Percentiles rank a stretch among this genome's conserved stretches.
Conservation (phyloP, 2,329 filamentous ascomycete genomes). For the Atkinsonella hypoxylon region DNA sequence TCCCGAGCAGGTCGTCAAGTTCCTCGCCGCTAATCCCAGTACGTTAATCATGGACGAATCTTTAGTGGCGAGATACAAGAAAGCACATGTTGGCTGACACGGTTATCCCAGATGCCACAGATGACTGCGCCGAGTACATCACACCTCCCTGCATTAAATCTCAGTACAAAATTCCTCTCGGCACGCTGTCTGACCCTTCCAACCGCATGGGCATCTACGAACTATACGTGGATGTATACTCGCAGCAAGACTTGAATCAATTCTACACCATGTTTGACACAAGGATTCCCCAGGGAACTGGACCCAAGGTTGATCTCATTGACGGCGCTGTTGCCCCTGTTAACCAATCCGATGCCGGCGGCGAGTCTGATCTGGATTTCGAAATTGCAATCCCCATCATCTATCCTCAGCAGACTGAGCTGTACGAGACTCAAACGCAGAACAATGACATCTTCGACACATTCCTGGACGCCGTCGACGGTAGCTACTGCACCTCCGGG, state of each 20-base stretch:
- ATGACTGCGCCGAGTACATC: slow-evolving; percentile 38
- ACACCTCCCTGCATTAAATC: slow-evolving; percentile 43
- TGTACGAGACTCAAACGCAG: slow-evolving; percentile 31
- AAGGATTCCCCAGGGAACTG: slow-evolving; percentile 26
- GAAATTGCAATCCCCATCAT: slow-evolving; percentile 39
- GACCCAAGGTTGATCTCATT: slow-evolving; percentile 31
- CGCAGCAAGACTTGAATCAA: slow-evolving; percentile 33
- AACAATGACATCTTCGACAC: slow-evolving; percentile 28
- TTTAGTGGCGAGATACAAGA: too few relatives aligned
- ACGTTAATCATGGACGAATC: not conserved
- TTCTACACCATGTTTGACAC: slow-evolving; percentile 34
- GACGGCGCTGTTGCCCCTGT: slow-evolving; percentile 33
- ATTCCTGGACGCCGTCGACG: slow-evolving; percentile 36
- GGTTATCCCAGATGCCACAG: not conserved
- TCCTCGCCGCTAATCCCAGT: not conserved
- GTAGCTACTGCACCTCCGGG: slow-evolving; percentile 37
- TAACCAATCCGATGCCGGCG: slow-evolving; percentile 15
- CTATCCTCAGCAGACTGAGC: slow-evolving; percentile 35
- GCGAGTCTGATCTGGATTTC: slow-evolving; percentile 42
- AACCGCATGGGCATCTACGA: slow-evolving; percentile 42
- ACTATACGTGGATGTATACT: slow-evolving; percentile 36
- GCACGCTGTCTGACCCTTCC: slow-evolving; percentile 20
- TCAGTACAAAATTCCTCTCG: slow-evolving; percentile 32
- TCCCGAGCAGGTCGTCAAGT: not conserved
- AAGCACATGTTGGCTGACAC: not conserved